phyloP scores from a whole-genome alignment of 2,329 filamentous ascomycete genomes.

The Sclerotinia glacialis region DNA sequence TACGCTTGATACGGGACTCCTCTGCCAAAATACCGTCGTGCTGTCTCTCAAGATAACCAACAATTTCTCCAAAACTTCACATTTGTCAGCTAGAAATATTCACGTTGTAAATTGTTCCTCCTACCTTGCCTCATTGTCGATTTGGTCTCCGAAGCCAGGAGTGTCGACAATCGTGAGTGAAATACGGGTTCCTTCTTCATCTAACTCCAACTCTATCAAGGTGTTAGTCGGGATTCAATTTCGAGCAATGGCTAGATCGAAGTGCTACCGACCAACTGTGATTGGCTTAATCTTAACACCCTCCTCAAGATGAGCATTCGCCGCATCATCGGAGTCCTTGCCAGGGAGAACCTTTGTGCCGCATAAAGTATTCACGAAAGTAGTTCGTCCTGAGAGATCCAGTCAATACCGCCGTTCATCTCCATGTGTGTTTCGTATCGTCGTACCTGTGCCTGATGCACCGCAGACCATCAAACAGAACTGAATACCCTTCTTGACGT shows the following conservation, averaged over 20 bases:
- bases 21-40: slow-evolving; percentile 99
- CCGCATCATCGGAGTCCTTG: slow-evolving; percentile 90
- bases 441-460: slow-evolving; percentile 92
- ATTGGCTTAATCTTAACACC: slow-evolving; percentile 98
- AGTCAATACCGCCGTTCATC: slow-evolving; percentile 24
- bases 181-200: slow-evolving; percentile 97
- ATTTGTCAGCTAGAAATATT: slow-evolving; percentile 35
- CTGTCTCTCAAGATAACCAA: slow-evolving; percentile 97
- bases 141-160: slow-evolving; percentile 96
- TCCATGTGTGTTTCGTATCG: slow-evolving; percentile 10
- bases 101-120: slow-evolving; percentile 28
- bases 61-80: slow-evolving; percentile 88
- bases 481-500: slow-evolving; percentile 88
- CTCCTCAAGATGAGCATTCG: slow-evolving; percentile 87
- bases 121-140: slow-evolving; percentile 97
- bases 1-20: slow-evolving; percentile 99
- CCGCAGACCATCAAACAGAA: slow-evolving; percentile 99
- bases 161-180: slow-evolving; percentile 98
- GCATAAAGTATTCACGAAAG: slow-evolving; percentile 99
- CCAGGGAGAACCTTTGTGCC: slow-evolving; percentile 86
- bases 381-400: slow-evolving; percentile 73
- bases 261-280: slow-evolving; percentile 74
- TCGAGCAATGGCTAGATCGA: slow-evolving; percentile 7
- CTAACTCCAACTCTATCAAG: slow-evolving; percentile 78
- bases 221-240: slow-evolving; percentile 36